A percentile compares a stretch with the other conserved stretches of the same genome.
These are phyloP conservation scores for Aspergillus spinulosporus DNA, from an alignment of 2,329 filamentous ascomycete genomes.

Conservation along the genomic window DNA sequence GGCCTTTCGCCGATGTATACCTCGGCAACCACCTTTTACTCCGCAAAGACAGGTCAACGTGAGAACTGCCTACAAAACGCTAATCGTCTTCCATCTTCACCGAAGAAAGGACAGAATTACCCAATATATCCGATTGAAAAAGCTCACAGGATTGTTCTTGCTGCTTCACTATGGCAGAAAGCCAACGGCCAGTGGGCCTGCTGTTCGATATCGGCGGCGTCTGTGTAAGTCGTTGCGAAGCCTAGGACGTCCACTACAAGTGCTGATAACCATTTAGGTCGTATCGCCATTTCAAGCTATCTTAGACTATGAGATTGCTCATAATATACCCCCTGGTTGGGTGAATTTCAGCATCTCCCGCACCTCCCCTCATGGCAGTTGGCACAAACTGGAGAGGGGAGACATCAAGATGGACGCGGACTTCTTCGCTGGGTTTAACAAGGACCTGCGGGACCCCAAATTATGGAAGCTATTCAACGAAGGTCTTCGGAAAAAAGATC, in stretches of 20 bases:
- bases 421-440: slow-evolving; percentile 76
- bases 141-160: not conserved
- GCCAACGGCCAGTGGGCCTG: slow-evolving; percentile 66
- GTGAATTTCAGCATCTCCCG: slow-evolving; percentile 86
- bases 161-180: slow-evolving; percentile 38
- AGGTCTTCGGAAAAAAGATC: slow-evolving; percentile 32
- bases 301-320: slow-evolving; percentile 77
- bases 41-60: slow-evolving; percentile 6
- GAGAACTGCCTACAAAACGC: no score
- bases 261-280: slow-evolving; percentile 58
- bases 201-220: slow-evolving; percentile 97
- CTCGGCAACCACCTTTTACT: slow-evolving; percentile 14
- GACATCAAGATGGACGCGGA: slow-evolving; percentile 70
- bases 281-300: slow-evolving; percentile 91
- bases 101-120: no score
- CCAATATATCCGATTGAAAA: not conserved
- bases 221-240: slow-evolving; percentile 67
- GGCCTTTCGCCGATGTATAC: slow-evolving; percentile 11
- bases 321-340: slow-evolving; percentile 81
- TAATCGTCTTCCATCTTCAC: no score
- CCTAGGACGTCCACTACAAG: not conserved
- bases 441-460: slow-evolving; percentile 65
- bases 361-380: slow-evolving; percentile 74
- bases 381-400: slow-evolving; percentile 86
- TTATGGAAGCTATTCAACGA: slow-evolving; percentile 67